phyloP scores from a whole-genome alignment of 2,329 filamentous ascomycete species.

The Phialemonium atrogriseum region DNA sequence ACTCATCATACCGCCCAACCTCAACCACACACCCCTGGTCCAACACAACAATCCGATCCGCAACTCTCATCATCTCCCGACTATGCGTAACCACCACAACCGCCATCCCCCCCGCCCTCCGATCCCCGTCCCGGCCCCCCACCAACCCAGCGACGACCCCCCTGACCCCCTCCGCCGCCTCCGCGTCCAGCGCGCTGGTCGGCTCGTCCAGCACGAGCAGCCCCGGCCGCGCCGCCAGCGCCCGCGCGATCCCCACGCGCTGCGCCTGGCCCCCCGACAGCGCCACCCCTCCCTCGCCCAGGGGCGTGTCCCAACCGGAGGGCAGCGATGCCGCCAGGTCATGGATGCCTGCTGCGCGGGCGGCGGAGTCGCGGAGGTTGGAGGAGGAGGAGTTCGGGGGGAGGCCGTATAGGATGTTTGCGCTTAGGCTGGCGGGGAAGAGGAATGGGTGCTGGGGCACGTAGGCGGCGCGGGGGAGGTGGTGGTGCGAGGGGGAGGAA shows the following conservation, averaged over 20 bases:
- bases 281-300: conserved; percentile 68
- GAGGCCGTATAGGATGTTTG: conserved; percentile 79
- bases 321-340: conserved; percentile 69
- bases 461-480: conserved; percentile 56
- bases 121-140: conserved; percentile 6
- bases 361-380: conserved; percentile 40
- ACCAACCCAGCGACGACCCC: conserved; percentile 51
- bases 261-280: conserved; percentile 80
- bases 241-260: conserved; percentile 71
- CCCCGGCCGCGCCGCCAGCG: conserved; percentile 61
- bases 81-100: conserved; percentile 78
- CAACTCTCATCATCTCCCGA: conserved; percentile 77
- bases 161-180: conserved; percentile 57
- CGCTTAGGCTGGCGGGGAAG: conserved; percentile 67
- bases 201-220: conserved; percentile 82
- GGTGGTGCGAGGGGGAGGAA: conserved; percentile 47
- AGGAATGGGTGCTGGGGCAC: conserved; percentile 66
- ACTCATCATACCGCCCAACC: conserved; percentile 54
- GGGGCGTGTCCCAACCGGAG: conserved; percentile 59
- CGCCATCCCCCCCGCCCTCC: conserved; percentile 40
- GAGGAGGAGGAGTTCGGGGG: conserved; percentile 42
- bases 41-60: conserved; percentile 64
- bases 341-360: conserved; percentile 57
- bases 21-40: conserved; percentile 60
- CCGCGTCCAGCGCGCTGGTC: conserved; percentile 69